phyloP scores from a whole-genome alignment of 2,329 filamentous ascomycete species.

The Salinomyces thailandicus region DNA sequence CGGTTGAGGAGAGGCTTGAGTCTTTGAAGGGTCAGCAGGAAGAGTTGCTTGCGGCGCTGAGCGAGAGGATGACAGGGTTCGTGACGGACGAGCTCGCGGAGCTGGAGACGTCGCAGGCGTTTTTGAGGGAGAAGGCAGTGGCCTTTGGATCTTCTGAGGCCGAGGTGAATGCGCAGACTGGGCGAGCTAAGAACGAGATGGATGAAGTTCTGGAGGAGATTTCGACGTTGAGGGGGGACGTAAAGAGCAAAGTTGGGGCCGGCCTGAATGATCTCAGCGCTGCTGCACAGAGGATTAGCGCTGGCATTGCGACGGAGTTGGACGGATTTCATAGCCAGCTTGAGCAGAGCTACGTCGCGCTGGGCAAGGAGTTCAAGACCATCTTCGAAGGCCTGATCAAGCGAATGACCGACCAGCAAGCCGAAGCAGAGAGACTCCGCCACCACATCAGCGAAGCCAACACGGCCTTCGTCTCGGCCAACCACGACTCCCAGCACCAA shows the following conservation, averaged over 20 bases:
- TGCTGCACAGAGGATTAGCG: conserved; percentile 79
- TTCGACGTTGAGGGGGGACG: conserved; percentile 74
- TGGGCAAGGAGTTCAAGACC: conserved; percentile 76
- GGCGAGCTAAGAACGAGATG: conserved; percentile 69
- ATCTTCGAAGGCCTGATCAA: conserved; percentile 73
- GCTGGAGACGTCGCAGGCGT: conserved; percentile 56
- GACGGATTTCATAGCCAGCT: conserved; percentile 74
- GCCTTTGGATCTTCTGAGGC: conserved; percentile 58
- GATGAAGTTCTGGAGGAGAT: conserved; percentile 87
- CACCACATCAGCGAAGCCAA: conserved; percentile 62
- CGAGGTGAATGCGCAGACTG: conserved; percentile 57
- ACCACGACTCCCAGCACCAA: conserved; percentile 52
- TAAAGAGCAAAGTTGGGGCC: conserved; percentile 76
- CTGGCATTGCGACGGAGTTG: conserved; percentile 78
- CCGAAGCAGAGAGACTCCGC: conserved; percentile 63
- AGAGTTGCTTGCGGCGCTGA: conserved; percentile 56
- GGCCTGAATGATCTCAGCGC: conserved; percentile 73
- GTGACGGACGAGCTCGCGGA: conserved; percentile 64
- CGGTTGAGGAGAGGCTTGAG: conserved; percentile 66
- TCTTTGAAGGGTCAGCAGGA: conserved; percentile 64
- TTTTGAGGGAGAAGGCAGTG: conserved; percentile 58
- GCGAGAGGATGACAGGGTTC: conserved; percentile 63
- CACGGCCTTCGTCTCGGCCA: conserved; percentile 56
- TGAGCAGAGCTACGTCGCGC: conserved; percentile 69
- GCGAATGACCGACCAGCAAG: conserved; percentile 64